Evolutionary conservation across 768 basidiomycete genomes (phyloP).

Genomic region (Kockovaella imperatae): DNA sequence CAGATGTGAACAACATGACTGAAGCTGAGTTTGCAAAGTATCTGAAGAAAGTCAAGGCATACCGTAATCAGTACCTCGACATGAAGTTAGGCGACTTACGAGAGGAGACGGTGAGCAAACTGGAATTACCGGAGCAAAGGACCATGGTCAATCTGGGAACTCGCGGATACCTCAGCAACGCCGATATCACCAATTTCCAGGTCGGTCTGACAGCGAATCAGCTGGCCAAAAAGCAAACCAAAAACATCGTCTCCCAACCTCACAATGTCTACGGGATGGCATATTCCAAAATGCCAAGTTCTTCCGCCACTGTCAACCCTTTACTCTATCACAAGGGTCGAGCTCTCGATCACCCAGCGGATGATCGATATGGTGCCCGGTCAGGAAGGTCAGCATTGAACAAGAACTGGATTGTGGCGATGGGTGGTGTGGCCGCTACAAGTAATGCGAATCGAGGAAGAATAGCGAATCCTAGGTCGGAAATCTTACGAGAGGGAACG

Average conservation of each 20-base stretch:
- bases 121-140: conserved; percentile 4
- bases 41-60: conserved; percentile 13
- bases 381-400: not conserved
- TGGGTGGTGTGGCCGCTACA: conserved; percentile 6
- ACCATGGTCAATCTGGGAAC: conserved; percentile 15
- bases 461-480: not conserved
- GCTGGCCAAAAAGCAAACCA: not conserved
- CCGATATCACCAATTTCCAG: conserved; percentile 10
- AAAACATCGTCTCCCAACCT: not conserved
- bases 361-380: no score
- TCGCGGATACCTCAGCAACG: not conserved
- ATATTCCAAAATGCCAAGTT: conserved; percentile 1
- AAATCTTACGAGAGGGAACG: not conserved
- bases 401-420: conserved; percentile 1
- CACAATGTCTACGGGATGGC: conserved; percentile 3
- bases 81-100: not conserved
- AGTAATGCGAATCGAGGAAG: not conserved
- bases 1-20: conserved; percentile 29
- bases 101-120: not conserved
- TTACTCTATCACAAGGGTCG: conserved; percentile 5
- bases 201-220: conserved; percentile 1
- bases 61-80: conserved; percentile 1
- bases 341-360: conserved; percentile 11
- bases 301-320: not conserved
- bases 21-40: conserved; percentile 25